Evolutionary conservation across 2,329 filamentous ascomycete genomes (phyloP), one percentile per base, ranked within the genome.

Genomic region (Blastomyces gilchristii): DNA sequence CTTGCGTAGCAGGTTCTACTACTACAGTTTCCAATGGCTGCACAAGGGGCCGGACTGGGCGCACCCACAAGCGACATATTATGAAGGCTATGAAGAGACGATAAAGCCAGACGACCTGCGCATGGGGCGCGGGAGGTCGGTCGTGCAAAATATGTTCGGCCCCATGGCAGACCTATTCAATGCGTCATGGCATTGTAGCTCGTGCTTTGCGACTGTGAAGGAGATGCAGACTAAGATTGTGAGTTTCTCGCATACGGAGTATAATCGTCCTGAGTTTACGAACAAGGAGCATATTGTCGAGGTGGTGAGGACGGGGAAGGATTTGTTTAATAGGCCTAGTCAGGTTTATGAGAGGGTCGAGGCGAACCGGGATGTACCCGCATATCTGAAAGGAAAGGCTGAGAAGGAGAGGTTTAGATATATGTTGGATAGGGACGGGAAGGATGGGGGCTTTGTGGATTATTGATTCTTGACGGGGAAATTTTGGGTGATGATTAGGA

Each of bases 171-270:
- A 77, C 6, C 65, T 85, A 43, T 71, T 71, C 68, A 80, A 83
- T 67, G 81, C 82, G 0, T 80, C 75, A 0, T 87, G 85, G 85
- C 84, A 87, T 71, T 87, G 84, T 75, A 84, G 81, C 60, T 82
- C 77, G 62, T 87, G 85, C 73, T 85, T 85, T 69, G 73, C 77
- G 22, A 85, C 82, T 0, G 72, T 87, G 18, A 76, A 76, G 3
- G 80, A 85, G 69, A 76, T 85, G 67, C 72, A 82, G 56, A 79
- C 77, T 66, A 86, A 85, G 71, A 79, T 86, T 75, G 74, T 77
- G 11, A 80, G 79, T 63, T 85, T 85, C 71, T 83, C 81, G 22
- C 83, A 86, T 68, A 72, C 71, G 9, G 79, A 75, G 71, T 79
- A 81, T 75, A 85, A 86, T 66, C 75, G 75, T 22, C 75, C 78